Base-by-base conservation (phyloP, 208 protist species). In the Trypanosoma scelopori region DNA sequence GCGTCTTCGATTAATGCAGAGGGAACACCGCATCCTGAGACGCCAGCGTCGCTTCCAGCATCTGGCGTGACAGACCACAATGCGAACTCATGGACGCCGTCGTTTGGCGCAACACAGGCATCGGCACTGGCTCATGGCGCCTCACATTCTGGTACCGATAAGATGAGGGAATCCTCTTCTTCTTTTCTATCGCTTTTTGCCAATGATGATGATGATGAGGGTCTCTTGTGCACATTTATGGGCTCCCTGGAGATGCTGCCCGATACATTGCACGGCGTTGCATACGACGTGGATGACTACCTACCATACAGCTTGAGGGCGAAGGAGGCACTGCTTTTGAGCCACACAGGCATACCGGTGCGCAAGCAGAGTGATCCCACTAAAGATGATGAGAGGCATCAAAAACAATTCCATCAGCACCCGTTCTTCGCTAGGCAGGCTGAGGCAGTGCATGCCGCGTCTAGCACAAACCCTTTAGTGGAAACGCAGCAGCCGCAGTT, bases 241-340 rank as follows among this genome's bases (percentile, higher is more conserved):
- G 28, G 27, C 27, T 22, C 32, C 5, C 7, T 18, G 11, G 55
- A 41, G 22, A 5, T 20, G 6, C 13, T 45, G 30, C 39, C 48
- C 28, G 49, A 57, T 35, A 87, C 81, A 28, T 65, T 87, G 37
- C n/a, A 47, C 15, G 81, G 81, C 35, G 55, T 87, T 59, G 78
- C 76, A 53, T 87, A 87, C 65, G 71, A 76, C 48, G 81, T 87
- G 30, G 81, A 82, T 35, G 81, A 87, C 55, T 67, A 74, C 35
- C 6, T 62, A 30, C 68, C 68, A 16, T 32, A 20, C 45, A 5
- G 5, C 15, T 41, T 50, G 16, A 42, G 52, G 23, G 9, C 18
- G 20, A 35, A 42, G 11, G 51, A 23, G 13, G 7, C n/a, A 6
- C 5, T 67, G 28, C 46, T 66, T 23, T 12, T 32, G 25, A 73